These are phyloP conservation scores for Coccomyxa subellipsoidea DNA, from an alignment of 163 green algal species.

Conservation along the genomic window DNA sequence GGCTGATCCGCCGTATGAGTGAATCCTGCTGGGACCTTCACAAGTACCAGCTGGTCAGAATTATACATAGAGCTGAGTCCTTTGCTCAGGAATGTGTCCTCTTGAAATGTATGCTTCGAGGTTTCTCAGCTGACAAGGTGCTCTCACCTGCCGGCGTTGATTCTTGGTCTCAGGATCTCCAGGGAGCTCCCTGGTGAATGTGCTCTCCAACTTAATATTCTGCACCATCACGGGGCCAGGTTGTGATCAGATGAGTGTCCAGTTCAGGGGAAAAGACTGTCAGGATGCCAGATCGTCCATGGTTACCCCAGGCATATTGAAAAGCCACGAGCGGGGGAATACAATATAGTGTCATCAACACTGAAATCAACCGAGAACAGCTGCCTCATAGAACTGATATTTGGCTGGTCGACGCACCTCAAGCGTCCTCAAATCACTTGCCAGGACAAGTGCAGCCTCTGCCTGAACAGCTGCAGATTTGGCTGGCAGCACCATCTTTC, in stretches of 20 bases:
- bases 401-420: not conserved
- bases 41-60: too few relatives aligned
- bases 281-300: too few relatives aligned
- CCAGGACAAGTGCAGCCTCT: not conserved
- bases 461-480: not conserved
- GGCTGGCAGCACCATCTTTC: not conserved
- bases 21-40: too few relatives aligned
- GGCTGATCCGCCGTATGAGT: too few relatives aligned
- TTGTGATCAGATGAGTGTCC: too few relatives aligned
- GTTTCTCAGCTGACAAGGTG: not conserved
- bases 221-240: slow-evolving; percentile 36
- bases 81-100: too few relatives aligned
- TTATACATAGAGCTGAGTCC: too few relatives aligned
- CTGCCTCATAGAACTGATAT: too few relatives aligned
- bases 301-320: too few relatives aligned
- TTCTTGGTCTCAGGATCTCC: slow-evolving; percentile 62
- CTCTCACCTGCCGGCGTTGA: slow-evolving; percentile 57
- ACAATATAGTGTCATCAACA: not conserved
- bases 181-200: slow-evolving; percentile 71
- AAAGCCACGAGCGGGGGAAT: not conserved
- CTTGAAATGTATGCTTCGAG: too few relatives aligned
- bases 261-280: too few relatives aligned
- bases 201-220: slow-evolving; percentile 63
- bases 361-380: not conserved
- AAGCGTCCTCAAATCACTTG: not conserved